Evolutionary conservation across 495 filamentous ascomycete genomes (phyloP), one percentile per base, ranked within the genome.

Genomic region (Aspergillus haitiensis): DNA sequence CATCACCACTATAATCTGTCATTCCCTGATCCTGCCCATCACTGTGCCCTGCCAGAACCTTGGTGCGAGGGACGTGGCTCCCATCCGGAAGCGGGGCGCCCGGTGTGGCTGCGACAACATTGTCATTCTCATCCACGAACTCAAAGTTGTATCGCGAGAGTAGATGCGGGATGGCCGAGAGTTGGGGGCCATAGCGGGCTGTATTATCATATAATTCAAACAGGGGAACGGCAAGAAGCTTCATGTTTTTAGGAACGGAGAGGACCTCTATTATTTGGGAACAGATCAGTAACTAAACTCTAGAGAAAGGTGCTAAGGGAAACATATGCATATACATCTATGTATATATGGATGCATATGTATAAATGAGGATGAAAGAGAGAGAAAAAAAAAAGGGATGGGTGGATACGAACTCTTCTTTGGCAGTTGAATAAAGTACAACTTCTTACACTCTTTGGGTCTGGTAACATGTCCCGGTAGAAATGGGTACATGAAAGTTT

Each of bases 401-500:
- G 5, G 34, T 15, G n/a, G 13, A 44, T 27, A 83, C 88, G 33
- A 82, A 96, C 93, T 98, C 60, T 88, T 92, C 71, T 90, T 83
- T 0, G 94, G 94, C 16, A 98, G 75, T 74, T 96, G 89, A 52
- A 98, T 96, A 56, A 98, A 90, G 72, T 97, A 98, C 50, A 97
- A 80, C 83, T 98, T 98, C 82, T 98, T 98, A 80, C 93, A 97
- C 81, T 98, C 94, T 80, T 97, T 98, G 15, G 94, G 94, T 44
- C 95, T 82, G 8, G 94, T 96, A 58, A 96, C 89, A 73, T 98
- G 94, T 15, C 92, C 89, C 7, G 94, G 94, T 46, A 97, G 86
- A 75, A 96, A 98, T 0, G 94, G 94, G 72, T 98, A 98, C 94
- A 97, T 97, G 80, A 97, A 98, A 1, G 94, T 98, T 79, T 98